Percentiles rank a stretch among this genome's conserved stretches.
These are phyloP conservation scores for Aspergillus bridgeri DNA, from an alignment of 495 filamentous ascomycete genomes.

Conservation along the genomic window DNA sequence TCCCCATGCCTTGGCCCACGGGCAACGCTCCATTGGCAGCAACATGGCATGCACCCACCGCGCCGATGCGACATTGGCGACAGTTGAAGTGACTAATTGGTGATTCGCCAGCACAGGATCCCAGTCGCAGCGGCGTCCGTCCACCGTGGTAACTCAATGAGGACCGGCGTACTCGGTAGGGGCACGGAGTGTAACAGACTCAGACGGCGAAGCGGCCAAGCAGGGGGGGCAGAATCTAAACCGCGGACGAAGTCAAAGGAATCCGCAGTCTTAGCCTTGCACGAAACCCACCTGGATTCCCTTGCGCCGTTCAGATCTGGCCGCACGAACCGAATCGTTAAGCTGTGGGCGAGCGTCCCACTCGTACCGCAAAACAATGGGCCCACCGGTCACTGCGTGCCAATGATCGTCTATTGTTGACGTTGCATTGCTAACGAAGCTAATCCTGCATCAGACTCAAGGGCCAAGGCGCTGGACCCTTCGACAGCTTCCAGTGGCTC, in stretches of 20 bases:
- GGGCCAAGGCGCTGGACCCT: background rate
- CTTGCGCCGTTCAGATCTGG: background rate
- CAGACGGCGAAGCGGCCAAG: background rate
- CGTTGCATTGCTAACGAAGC: conserved; percentile 2
- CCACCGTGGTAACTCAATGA: background rate
- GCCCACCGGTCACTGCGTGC: background rate
- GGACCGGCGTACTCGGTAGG: too few species aligned
- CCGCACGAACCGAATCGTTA: background rate
- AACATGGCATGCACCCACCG: background rate
- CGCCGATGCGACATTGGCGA: background rate
- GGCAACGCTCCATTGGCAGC: background rate
- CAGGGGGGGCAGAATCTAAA: background rate
- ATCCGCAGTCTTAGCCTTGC: background rate
- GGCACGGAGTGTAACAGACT: background rate
- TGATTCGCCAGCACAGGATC: background rate
- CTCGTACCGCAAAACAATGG: background rate
- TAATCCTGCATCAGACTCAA: background rate
- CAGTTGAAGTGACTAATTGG: background rate
- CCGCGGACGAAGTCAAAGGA: background rate
- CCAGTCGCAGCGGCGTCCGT: background rate
- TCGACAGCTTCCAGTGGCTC: background rate
- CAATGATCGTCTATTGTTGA: background rate
- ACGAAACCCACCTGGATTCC: background rate
- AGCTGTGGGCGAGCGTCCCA: background rate
- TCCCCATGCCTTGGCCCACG: too few species aligned